Conservation (phyloP, 192 early-diverging fungal species). For the Coemansia sp. region DNA sequence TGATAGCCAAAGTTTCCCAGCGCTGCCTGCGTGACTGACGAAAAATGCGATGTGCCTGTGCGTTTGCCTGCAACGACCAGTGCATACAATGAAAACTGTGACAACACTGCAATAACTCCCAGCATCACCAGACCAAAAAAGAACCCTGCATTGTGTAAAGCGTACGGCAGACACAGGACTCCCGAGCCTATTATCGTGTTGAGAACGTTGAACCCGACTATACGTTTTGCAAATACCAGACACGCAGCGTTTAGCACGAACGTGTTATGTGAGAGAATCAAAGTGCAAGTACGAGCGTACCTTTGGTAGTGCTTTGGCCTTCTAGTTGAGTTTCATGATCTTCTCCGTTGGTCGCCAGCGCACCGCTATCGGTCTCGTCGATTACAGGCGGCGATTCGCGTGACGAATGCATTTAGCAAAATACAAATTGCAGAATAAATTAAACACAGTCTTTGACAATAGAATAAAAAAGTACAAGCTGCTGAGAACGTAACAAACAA, state of each 20-base stretch:
- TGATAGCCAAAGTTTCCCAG: slow-evolving; percentile 58
- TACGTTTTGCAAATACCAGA: not conserved
- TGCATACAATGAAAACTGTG: slow-evolving; percentile 56
- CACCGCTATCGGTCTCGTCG: not conserved
- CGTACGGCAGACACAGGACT: slow-evolving; percentile 62
- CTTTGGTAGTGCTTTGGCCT: slow-evolving; percentile 10
- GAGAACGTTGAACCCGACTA: slow-evolving; percentile 57
- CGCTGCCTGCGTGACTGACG: slow-evolving; percentile 49
- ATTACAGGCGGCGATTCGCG: not conserved
- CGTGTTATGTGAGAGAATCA: not conserved
- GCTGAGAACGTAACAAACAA: too few relatives aligned
- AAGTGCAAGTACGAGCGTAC: not conserved
- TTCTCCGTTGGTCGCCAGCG: not conserved
- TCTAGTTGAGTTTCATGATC: not conserved
- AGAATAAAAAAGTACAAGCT: too few relatives aligned
- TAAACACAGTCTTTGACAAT: not conserved
- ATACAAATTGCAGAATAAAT: not conserved
- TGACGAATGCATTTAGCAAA: slow-evolving; percentile 5
- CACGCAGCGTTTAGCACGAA: not conserved
- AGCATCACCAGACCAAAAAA: slow-evolving; percentile 54
- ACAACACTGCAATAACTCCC: slow-evolving; percentile 50
- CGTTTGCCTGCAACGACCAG: slow-evolving; percentile 56
- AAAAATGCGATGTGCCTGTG: slow-evolving; percentile 55
- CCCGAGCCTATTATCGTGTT: slow-evolving; percentile 68
- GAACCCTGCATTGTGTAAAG: slow-evolving; percentile 60